Evolutionary conservation across 1,139 yeast genomes (phyloP), one percentile per base, ranked within the genome.

Genomic region (Pichia cactophila): DNA sequence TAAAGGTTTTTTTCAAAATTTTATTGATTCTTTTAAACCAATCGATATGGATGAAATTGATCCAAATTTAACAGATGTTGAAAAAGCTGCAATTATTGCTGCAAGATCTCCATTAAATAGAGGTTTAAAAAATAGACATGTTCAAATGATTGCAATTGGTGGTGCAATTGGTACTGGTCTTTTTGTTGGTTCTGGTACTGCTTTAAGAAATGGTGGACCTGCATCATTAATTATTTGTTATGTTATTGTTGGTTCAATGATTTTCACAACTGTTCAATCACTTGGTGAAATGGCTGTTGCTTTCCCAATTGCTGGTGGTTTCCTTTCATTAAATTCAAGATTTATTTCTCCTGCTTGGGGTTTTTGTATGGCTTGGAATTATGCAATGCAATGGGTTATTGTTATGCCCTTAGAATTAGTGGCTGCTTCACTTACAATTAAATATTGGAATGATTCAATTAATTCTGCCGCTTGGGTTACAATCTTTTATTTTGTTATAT

Each of bases 141-240:
- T 85, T 58, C 84, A 83, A 60, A 83, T 86, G 85, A 81, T 86
- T 62, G 92, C 94, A 42, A 81, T 86, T 58, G 95, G 95, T 60
- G 90, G 94, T 54, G 75, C 87, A 48, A 83, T 86, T 56, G 95
- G 95, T 65, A 84, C 78, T 5, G 78, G 78, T 50, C 64, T 74
- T 48, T 73, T 73, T 56, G 77, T 81, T 41, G 84, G 83, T 59
- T 71, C 79, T 37, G 87, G 87, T 54, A 71, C 73, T 53, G 81
- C 86, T 4, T 69, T 83, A 56, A 68, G 68, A 48, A 66, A 70
- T 14, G 84, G 84, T 61, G 89, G 89, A 26, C 88, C 89, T 7
- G 86, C 80, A 1, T 70, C 80, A 36, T 63, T 80, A 45, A 67
- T 81, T 29, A 74, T 81, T 45, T 78, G 74, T 41, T 79, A 80